Conservation (phyloP, 2,329 filamentous ascomycete genomes). For the Macroventuria anomochaeta region DNA sequence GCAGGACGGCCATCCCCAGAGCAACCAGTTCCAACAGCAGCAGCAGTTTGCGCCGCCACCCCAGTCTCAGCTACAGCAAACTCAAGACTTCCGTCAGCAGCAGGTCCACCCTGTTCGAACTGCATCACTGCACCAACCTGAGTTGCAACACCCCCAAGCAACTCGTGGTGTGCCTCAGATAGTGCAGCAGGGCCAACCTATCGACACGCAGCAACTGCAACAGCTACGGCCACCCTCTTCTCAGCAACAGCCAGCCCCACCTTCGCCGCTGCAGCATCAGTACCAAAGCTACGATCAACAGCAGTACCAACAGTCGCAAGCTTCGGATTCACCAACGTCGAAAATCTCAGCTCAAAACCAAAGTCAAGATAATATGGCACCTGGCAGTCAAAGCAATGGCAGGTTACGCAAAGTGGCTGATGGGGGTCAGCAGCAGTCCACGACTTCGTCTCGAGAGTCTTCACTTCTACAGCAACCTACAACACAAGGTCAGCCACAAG, state of each 20-base stretch:
- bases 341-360: slow-evolving; percentile 41
- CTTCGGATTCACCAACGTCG: slow-evolving; percentile 32
- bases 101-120: slow-evolving; percentile 34
- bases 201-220: slow-evolving; percentile 39
- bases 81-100: slow-evolving; percentile 39
- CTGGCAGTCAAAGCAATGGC: slow-evolving; percentile 35
- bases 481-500: slow-evolving; percentile 47
- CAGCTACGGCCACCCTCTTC: slow-evolving; percentile 45
- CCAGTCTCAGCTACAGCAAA: slow-evolving; percentile 42
- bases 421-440: slow-evolving; percentile 36
- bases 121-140: slow-evolving; percentile 41
- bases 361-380: slow-evolving; percentile 44
- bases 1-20: slow-evolving; percentile 36
- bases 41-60: slow-evolving; percentile 29
- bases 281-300: slow-evolving; percentile 46
- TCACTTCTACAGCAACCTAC: slow-evolving; percentile 45
- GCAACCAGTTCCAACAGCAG: slow-evolving; percentile 34
- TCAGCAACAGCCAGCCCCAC: slow-evolving; percentile 44
- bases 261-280: slow-evolving; percentile 44
- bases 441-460: slow-evolving; percentile 43
- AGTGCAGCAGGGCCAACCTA: slow-evolving; percentile 35
- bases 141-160: slow-evolving; percentile 43
- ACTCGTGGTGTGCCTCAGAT: slow-evolving; percentile 40
- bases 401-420: slow-evolving; percentile 47
- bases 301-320: slow-evolving; percentile 35